These are phyloP conservation scores for Colletotrichum lupini DNA, from an alignment of 2,329 filamentous ascomycete genomes.

Conservation along the genomic window DNA sequence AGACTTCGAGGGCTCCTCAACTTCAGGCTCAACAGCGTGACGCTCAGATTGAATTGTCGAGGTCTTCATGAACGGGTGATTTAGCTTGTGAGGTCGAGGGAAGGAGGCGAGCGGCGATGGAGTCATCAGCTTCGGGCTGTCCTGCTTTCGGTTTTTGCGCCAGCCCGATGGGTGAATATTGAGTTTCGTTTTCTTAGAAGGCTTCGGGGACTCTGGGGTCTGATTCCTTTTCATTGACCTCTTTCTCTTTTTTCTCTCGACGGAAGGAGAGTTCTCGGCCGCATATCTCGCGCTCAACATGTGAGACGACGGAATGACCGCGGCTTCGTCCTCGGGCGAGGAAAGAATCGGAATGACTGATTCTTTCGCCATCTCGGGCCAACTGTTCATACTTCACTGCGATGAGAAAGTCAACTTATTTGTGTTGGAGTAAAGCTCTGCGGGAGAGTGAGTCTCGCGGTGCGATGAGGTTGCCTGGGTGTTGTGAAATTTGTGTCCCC, in stretches of 20 bases:
- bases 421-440: too few species aligned
- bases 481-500: too few species aligned
- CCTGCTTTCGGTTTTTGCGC: background rate
- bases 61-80: background rate
- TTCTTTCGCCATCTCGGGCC: background rate
- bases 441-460: too few species aligned
- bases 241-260: background rate
- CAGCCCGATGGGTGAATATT: background rate
- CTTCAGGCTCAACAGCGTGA: background rate
- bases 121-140: background rate
- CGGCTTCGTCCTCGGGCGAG: background rate
- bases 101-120: background rate
- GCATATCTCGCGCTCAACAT: background rate
- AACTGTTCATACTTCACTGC: fast-evolving
- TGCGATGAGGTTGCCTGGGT: too few species aligned
- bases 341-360: background rate
- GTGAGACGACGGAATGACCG: background rate
- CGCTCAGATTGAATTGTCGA: background rate
- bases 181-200: background rate
- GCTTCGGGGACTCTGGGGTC: background rate
- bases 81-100: background rate
- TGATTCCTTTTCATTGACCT: background rate
- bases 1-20: background rate
- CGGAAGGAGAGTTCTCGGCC: background rate
- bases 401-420: too few species aligned